Percentiles rank a stretch among this genome's conserved stretches.
phyloP scores from a whole-genome alignment of 2,329 filamentous ascomycete genomes.

The Truncatella angustata region DNA sequence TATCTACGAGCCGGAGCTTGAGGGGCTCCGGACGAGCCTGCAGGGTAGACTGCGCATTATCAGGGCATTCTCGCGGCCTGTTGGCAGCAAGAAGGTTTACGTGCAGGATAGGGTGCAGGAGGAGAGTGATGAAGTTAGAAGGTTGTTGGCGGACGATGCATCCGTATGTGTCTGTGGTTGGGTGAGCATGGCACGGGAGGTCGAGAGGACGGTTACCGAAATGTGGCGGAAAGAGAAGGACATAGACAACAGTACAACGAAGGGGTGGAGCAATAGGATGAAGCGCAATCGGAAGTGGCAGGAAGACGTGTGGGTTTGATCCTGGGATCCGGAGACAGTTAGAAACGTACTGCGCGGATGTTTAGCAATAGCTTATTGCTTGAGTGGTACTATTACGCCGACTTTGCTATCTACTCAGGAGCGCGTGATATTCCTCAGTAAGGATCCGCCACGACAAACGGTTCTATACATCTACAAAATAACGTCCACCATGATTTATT shows the following conservation, averaged over 20 bases:
- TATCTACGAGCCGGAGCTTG: conserved; percentile 24
- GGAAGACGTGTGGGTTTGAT: conserved; percentile 2
- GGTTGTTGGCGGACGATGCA: not conserved
- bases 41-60: conserved; percentile 2
- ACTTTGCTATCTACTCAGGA: too few species aligned
- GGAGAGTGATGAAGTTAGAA: not conserved
- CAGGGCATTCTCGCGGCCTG: not conserved
- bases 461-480: too few species aligned
- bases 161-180: not conserved
- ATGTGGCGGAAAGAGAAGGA: not conserved
- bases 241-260: not conserved
- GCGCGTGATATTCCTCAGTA: too few species aligned
- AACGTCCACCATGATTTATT: too few species aligned
- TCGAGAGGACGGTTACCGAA: not conserved
- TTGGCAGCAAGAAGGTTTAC: not conserved
- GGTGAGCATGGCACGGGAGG: conserved; percentile 3
- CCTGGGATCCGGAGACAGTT: too few species aligned
- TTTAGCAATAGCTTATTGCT: too few species aligned
- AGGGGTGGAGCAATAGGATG: not conserved
- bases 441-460: too few species aligned
- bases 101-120: conserved; percentile 3
- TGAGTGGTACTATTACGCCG: too few species aligned
- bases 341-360: too few species aligned
- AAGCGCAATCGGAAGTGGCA: conserved; percentile 7
- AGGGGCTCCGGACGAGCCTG: not conserved